phyloP scores from a whole-genome alignment of 2,329 filamentous ascomycete species.

The Exserohilum rostratum region DNA sequence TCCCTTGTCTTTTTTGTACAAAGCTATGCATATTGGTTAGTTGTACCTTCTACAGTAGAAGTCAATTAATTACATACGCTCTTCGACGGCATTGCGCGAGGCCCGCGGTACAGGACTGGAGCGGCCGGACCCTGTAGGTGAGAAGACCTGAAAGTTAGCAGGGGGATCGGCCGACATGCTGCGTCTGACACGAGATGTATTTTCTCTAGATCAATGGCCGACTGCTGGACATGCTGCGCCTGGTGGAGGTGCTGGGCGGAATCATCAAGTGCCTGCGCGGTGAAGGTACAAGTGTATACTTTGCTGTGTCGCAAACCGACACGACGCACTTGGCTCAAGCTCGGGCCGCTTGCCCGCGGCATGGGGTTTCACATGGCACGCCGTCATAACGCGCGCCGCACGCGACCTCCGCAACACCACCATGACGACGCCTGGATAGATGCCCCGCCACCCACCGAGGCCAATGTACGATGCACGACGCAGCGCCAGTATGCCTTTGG shows the following conservation, averaged over 20 bases:
- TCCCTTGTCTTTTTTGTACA: slow-evolving; percentile 65
- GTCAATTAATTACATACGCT: slow-evolving; percentile 64
- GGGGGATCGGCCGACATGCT: slow-evolving; percentile 49
- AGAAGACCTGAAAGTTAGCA: slow-evolving; percentile 53
- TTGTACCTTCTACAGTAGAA: too few relatives aligned
- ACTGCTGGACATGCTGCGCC: slow-evolving; percentile 40
- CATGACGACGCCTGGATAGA: slow-evolving; percentile 9
- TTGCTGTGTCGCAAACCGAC: slow-evolving; percentile 23
- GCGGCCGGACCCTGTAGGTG: slow-evolving; percentile 84
- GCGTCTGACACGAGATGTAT: slow-evolving; percentile 24
- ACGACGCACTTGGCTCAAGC: slow-evolving; percentile 22
- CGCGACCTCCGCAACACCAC: slow-evolving; percentile 14
- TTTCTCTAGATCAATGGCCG: slow-evolving; percentile 23
- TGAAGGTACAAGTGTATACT: slow-evolving; percentile 5
- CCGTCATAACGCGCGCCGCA: slow-evolving; percentile 19
- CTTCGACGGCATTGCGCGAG: slow-evolving; percentile 77
- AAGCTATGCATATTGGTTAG: slow-evolving; percentile 56
- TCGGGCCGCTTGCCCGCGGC: slow-evolving; percentile 20
- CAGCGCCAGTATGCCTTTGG: slow-evolving; percentile 6
- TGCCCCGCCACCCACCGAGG: not conserved
- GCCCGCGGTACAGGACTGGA: slow-evolving; percentile 76
- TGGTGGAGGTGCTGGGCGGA: slow-evolving; percentile 9
- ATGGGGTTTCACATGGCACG: slow-evolving; percentile 21
- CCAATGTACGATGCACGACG: slow-evolving; percentile 17
- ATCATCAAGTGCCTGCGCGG: slow-evolving; percentile 25